Evolutionary conservation across 805 yeast species (phyloP).

Genomic region (Starmerella powellii): DNA sequence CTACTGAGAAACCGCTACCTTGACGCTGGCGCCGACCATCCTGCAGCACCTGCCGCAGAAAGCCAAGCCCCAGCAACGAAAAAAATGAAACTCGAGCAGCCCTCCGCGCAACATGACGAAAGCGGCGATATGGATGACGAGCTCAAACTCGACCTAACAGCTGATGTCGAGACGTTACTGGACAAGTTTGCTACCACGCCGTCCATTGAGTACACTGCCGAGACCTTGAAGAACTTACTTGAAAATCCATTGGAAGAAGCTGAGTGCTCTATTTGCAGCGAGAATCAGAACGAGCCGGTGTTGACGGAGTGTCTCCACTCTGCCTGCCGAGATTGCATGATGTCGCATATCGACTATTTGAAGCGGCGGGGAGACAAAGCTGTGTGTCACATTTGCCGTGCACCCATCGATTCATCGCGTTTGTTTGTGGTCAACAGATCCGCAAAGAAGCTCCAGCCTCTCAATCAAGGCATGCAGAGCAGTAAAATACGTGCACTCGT

Average conservation of each 20-base stretch:
- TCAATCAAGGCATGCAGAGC: conserved; percentile 28
- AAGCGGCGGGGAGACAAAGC: conserved; percentile 35
- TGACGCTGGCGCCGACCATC: conserved; percentile 1
- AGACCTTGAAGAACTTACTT: conserved; percentile 24
- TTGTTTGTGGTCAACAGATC: conserved; percentile 34
- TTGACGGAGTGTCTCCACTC: conserved; percentile 73
- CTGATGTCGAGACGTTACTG: conserved; percentile 9
- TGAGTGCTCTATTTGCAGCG: conserved; percentile 81
- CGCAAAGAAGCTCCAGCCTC: conserved; percentile 23
- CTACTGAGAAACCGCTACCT: conserved; percentile 37
- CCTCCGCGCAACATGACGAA: too few relatives aligned
- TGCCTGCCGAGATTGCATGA: conserved; percentile 60
- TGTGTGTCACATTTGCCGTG: conserved; percentile 70
- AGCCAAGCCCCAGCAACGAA: not conserved
- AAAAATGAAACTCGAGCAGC: conserved; percentile 5
- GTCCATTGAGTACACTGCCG: conserved; percentile 16
- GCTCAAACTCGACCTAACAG: conserved; percentile 9
- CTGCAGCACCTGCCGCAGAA: not conserved
- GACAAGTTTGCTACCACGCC: conserved; percentile 10
- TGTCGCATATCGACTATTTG: conserved; percentile 66
- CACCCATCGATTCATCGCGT: conserved; percentile 38
- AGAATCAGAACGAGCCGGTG: conserved; percentile 47
- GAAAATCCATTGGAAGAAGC: conserved; percentile 29
- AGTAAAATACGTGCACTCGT: conserved; percentile 16
- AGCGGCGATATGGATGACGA: conserved; percentile 4